Conservation (phyloP, 768 basidiomycete genomes). For the Pholiota conissans region DNA sequence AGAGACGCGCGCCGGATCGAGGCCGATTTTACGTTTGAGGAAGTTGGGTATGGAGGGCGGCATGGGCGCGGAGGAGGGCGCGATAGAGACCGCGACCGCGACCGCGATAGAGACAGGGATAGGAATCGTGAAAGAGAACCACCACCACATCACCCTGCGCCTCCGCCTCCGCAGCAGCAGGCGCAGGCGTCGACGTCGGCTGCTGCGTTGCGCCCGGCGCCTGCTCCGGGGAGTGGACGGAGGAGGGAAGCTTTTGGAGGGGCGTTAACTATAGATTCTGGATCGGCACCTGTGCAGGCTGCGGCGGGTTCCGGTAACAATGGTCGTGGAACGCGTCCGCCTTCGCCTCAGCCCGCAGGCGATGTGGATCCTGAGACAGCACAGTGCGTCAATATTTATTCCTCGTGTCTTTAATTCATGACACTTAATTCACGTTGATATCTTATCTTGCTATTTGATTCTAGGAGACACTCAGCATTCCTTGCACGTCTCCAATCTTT, state of each 20-base stretch:
- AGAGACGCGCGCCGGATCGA: constrained; percentile 69
- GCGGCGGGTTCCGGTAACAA: constrained; percentile 17
- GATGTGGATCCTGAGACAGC: constrained; percentile 54
- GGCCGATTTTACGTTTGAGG: constrained; percentile 68
- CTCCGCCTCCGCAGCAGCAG: constrained; percentile 19
- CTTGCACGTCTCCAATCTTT: constrained; percentile 60
- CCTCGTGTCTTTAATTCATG: not conserved
- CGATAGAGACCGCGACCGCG: constrained; percentile 21
- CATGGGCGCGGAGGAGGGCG: constrained; percentile 39
- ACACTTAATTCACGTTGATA: not conserved
- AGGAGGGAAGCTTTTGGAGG: constrained; percentile 67
- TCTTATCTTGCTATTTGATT: too few species aligned
- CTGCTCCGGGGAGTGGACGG: constrained; percentile 33
- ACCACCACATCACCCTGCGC: constrained; percentile 24
- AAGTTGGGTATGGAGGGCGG: constrained; percentile 36
- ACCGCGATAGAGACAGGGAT: constrained; percentile 27
- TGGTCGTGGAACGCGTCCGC: constrained; percentile 31
- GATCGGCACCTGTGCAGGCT: too few species aligned
- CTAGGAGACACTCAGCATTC: constrained; percentile 70
- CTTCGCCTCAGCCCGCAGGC: constrained; percentile 39
- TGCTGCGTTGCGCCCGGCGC: constrained; percentile 22
- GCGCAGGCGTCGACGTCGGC: constrained; percentile 16
- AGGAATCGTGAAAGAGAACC: constrained; percentile 48
- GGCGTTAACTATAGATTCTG: constrained; percentile 45
- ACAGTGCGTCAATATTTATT: constrained; percentile 43